These are phyloP conservation scores for Rhizophlyctis rosea DNA, from an alignment of 192 early-diverging fungal species.

Conservation along the genomic window DNA sequence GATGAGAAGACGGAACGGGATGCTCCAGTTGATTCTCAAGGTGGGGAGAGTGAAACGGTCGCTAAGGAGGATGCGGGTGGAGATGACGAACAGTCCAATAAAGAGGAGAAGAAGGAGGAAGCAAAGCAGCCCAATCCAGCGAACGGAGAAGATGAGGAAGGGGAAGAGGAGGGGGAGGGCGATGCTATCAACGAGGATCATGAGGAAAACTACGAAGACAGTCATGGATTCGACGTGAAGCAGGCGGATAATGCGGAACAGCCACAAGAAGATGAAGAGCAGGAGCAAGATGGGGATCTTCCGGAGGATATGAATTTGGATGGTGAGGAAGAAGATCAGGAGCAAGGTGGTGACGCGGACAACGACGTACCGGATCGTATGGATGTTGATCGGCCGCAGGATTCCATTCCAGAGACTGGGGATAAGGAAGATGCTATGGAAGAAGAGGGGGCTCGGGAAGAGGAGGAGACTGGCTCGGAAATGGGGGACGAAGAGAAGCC, in stretches of 20 bases:
- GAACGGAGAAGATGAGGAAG: conserved; percentile 44
- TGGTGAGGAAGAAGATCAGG: conserved; percentile 52
- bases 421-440: conserved; percentile 54
- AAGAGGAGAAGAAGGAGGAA: conserved; percentile 41
- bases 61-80: conserved; percentile 54
- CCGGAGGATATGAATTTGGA: conserved; percentile 78
- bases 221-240: conserved; percentile 43
- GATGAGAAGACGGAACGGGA: conserved; percentile 70
- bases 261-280: conserved; percentile 45
- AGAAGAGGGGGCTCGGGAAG: conserved; percentile 45
- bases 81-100: conserved; percentile 39
- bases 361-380: conserved; percentile 30
- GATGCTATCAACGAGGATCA: conserved; percentile 45
- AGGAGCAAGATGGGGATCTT: conserved; percentile 73
- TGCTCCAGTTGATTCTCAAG: conserved; percentile 42
- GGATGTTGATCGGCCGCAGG: conserved; percentile 23
- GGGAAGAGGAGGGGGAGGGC: conserved; percentile 41
- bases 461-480: conserved; percentile 16
- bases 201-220: conserved; percentile 48
- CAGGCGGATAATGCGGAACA: conserved; percentile 34
- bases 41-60: conserved; percentile 51
- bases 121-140: conserved; percentile 35
- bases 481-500: conserved; percentile 39
- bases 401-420: conserved; percentile 20
- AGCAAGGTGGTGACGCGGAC: conserved; percentile 38